phyloP scores from a whole-genome alignment of 805 yeast genomes.

The Kazachstania africana region DNA sequence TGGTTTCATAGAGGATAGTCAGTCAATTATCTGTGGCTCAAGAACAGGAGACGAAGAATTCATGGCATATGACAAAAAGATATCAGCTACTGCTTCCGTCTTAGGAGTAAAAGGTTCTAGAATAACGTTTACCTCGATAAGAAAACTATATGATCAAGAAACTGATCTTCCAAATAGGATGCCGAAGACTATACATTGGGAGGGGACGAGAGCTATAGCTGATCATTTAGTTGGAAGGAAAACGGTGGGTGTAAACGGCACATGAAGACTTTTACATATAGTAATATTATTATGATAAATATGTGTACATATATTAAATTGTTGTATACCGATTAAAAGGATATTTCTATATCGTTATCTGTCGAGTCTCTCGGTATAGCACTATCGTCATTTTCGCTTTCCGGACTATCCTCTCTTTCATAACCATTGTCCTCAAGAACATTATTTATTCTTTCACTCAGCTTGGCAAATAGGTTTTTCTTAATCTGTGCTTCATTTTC shows the following conservation, averaged over 20 bases:
- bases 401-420: too few relatives aligned
- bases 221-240: constrained; percentile 80
- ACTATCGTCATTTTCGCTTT: too few relatives aligned
- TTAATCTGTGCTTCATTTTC: constrained; percentile 19
- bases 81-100: constrained; percentile 57
- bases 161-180: constrained; percentile 72
- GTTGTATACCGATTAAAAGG: too few relatives aligned
- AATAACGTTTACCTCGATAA: constrained; percentile 60
- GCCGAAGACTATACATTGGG: constrained; percentile 86
- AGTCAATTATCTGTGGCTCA: constrained; percentile 16
- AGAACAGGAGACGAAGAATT: constrained; percentile 23
- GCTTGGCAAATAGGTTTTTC: constrained; percentile 8
- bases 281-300: too few relatives aligned
- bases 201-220: constrained; percentile 57
- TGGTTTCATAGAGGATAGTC: constrained; percentile 46
- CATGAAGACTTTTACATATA: too few relatives aligned
- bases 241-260: too few relatives aligned
- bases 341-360: too few relatives aligned
- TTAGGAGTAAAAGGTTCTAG: constrained; percentile 74
- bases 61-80: constrained; percentile 22
- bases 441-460: too few relatives aligned
- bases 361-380: too few relatives aligned
- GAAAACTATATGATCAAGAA: constrained; percentile 74
- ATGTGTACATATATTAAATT: too few relatives aligned
- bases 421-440: too few relatives aligned